These are phyloP conservation scores for Hypoxylon lienhwacheense DNA, from an alignment of 495 filamentous ascomycete species.

Conservation along the genomic window DNA sequence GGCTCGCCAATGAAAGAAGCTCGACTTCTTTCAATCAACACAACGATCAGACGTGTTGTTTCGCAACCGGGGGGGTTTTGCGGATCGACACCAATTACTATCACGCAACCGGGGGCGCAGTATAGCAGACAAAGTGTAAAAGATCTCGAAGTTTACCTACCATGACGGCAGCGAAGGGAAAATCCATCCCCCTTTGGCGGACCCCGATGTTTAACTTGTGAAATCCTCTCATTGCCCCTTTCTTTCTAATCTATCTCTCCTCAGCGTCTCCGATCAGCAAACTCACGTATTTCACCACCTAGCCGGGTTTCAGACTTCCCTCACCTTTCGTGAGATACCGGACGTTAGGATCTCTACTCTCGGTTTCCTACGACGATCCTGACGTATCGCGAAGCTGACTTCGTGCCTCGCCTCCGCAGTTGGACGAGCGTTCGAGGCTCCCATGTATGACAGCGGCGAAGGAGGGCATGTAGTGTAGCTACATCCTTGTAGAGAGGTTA, in stretches of 20 bases:
- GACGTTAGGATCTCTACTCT: too few relatives aligned
- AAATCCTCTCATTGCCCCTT: conserved; percentile 1
- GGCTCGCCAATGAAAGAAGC: conserved; percentile 23
- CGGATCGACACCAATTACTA: conserved; percentile 30
- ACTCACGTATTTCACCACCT: too few relatives aligned
- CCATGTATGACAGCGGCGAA: conserved; percentile 11
- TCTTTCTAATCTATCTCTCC: neutral
- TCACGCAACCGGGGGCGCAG: conserved; percentile 28
- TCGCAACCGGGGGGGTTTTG: conserved; percentile 15
- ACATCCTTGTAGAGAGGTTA: conserved; percentile 7
- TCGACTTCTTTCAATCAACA: too few relatives aligned
- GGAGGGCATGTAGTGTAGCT: neutral
- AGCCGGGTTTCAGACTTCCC: too few relatives aligned
- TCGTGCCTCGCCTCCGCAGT: conserved; percentile 26
- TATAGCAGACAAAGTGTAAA: neutral
- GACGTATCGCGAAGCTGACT: conserved; percentile 20
- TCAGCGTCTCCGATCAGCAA: too few relatives aligned
- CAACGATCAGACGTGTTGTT: conserved; percentile 11
- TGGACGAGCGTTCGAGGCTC: conserved; percentile 11
- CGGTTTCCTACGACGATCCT: too few relatives aligned
- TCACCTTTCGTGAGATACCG: too few relatives aligned
- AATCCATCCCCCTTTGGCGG: neutral
- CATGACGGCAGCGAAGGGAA: conserved; percentile 30
- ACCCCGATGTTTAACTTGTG: conserved; percentile 15
- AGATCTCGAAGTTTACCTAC: conserved; percentile 25